Conservation (phyloP, 2,329 filamentous ascomycete genomes). For the Aspergillus sojae region DNA sequence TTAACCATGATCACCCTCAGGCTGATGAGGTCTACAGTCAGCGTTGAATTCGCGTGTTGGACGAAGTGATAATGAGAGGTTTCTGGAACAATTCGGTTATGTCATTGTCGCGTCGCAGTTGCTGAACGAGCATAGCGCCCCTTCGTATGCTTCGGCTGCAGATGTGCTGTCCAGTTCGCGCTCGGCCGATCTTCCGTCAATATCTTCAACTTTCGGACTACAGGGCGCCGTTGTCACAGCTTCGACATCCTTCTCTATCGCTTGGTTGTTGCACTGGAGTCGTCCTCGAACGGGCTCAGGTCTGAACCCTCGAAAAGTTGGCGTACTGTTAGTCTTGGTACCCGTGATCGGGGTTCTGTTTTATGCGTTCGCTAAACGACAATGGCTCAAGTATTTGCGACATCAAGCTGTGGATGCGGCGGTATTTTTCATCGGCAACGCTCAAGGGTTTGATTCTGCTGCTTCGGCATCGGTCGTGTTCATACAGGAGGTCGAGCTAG, state of each 20-base stretch:
- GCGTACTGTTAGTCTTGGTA: conserved; percentile 49
- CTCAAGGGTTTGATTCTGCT: conserved; percentile 79
- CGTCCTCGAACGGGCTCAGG: conserved; percentile 57
- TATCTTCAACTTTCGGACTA: conserved; percentile 57
- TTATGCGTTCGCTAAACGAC: conserved; percentile 73
- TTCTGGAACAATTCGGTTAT: conserved; percentile 91
- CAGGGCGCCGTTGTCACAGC: conserved; percentile 68
- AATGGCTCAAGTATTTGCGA: conserved; percentile 78
- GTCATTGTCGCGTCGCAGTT: conserved; percentile 90
- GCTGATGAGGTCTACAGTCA: conserved; percentile 26
- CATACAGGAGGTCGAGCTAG: conserved; percentile 93
- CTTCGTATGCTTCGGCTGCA: conserved; percentile 42
- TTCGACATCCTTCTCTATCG: conserved; percentile 61
- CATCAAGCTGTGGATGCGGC: conserved; percentile 73
- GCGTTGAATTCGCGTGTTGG: conserved; percentile 57
- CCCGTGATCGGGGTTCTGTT: conserved; percentile 58
- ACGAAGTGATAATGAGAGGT: conserved; percentile 77
- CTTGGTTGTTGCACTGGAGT: conserved; percentile 72
- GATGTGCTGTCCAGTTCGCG: conserved; percentile 36
- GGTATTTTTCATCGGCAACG: conserved; percentile 68
- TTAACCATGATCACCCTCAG: not conserved
- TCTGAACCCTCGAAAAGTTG: conserved; percentile 45
- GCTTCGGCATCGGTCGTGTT: conserved; percentile 75
- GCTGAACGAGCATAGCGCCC: conserved; percentile 63
- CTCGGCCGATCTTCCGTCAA: conserved; percentile 33